Conservation (phyloP, 2,329 filamentous ascomycete genomes). For the Calonectria montana region DNA sequence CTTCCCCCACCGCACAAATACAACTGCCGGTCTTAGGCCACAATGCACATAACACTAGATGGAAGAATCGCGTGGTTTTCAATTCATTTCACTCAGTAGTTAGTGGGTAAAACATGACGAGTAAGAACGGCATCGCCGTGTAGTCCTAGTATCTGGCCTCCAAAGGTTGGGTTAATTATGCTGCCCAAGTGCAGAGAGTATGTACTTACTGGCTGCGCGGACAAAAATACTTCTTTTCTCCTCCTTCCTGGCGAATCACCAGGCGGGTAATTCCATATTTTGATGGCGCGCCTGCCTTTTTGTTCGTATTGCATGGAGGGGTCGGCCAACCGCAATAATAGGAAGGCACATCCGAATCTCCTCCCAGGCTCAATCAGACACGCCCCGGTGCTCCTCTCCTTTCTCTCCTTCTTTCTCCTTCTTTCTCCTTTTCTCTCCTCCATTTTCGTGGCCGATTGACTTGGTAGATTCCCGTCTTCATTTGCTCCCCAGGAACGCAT, state of each 20-base stretch:
- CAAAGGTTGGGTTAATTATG: not conserved
- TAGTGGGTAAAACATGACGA: not conserved
- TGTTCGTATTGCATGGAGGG: slow-evolving; percentile 5
- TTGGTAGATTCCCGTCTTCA: not conserved
- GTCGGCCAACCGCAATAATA: slow-evolving; percentile 12
- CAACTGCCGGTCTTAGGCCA: slow-evolving; percentile 36
- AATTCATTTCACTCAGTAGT: not conserved
- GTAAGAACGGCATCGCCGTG: not conserved
- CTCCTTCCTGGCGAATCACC: slow-evolving; percentile 37
- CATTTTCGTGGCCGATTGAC: not conserved
- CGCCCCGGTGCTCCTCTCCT: not conserved
- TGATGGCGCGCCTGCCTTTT: slow-evolving; percentile 19
- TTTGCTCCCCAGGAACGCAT: not conserved
- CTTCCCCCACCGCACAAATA: slow-evolving; percentile 20
- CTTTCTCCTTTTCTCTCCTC: not conserved
- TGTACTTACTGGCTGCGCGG: not conserved
- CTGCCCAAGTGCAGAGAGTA: not conserved
- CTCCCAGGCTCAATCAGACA: not conserved
- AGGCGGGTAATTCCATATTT: slow-evolving; percentile 18
- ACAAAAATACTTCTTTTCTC: slow-evolving; percentile 11
- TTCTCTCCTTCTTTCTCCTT: not conserved
- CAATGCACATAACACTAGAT: slow-evolving; percentile 6
- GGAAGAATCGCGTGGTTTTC: slow-evolving; percentile 25
- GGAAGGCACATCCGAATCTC: slow-evolving; percentile 14
- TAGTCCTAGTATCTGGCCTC: not conserved